Evolutionary conservation across 2,329 filamentous ascomycete genomes (phyloP).

Genomic region (Stylonectria norvegica): DNA sequence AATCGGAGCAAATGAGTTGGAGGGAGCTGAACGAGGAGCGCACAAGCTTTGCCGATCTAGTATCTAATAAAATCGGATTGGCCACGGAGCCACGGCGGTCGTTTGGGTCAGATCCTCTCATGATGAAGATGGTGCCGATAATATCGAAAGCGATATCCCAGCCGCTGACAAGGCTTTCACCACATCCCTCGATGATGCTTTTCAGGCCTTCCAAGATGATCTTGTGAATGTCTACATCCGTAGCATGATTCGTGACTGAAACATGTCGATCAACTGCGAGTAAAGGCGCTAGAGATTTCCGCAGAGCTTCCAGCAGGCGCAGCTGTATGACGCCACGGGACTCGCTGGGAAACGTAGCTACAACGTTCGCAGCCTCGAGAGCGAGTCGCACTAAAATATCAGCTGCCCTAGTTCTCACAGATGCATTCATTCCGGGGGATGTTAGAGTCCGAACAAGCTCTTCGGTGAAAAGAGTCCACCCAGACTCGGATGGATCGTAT

Average conservation of each 20-base stretch:
- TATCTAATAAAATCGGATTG: constrained; percentile 40
- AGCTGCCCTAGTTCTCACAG: constrained; percentile 58
- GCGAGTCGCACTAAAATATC: constrained; percentile 60
- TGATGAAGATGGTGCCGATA: constrained; percentile 74
- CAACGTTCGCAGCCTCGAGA: constrained; percentile 55
- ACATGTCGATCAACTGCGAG: constrained; percentile 50
- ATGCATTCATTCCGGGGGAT: constrained; percentile 44
- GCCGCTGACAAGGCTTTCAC: constrained; percentile 75
- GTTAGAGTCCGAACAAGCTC: constrained; percentile 52
- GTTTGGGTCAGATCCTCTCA: constrained; percentile 34
- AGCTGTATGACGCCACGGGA: constrained; percentile 62
- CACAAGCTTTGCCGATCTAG: constrained; percentile 70
- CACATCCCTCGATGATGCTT: constrained; percentile 80
- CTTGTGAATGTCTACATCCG: constrained; percentile 76
- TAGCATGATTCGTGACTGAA: constrained; percentile 57
- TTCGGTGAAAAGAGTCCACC: constrained; percentile 67
- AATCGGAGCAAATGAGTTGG: constrained; percentile 93
- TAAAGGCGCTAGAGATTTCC: constrained; percentile 54
- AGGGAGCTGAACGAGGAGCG: constrained; percentile 84
- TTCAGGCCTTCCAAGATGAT: constrained; percentile 77
- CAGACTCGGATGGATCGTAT: constrained; percentile 63
- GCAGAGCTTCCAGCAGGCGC: constrained; percentile 66
- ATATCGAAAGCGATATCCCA: constrained; percentile 87
- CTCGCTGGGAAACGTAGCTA: constrained; percentile 49
- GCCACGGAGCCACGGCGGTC: constrained; percentile 28